phyloP scores from a whole-genome alignment of 768 basidiomycete genomes.

The Mrakia gelida region DNA sequence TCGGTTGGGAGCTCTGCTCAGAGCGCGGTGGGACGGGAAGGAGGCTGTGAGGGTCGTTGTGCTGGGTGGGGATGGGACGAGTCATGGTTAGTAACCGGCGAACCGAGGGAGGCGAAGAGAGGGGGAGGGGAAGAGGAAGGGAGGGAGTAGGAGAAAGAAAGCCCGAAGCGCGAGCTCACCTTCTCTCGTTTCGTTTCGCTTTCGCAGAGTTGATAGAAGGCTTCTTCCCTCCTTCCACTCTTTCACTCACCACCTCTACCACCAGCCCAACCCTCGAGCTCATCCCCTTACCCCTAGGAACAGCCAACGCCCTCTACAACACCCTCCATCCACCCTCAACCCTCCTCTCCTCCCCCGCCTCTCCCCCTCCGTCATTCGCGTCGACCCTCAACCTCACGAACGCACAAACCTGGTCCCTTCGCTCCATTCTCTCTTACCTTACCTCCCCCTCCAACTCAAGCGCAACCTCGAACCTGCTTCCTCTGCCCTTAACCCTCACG shows the following conservation, averaged over 20 bases:
- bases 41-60: slow-evolving; percentile 31
- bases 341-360: not conserved
- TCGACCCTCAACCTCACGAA: not conserved
- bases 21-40: slow-evolving; percentile 17
- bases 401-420: slow-evolving; percentile 41
- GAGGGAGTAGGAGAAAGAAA: not conserved
- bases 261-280: slow-evolving; percentile 49
- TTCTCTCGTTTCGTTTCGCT: not conserved
- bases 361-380: not conserved
- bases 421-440: slow-evolving; percentile 57
- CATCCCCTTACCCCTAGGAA: slow-evolving; percentile 65
- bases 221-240: slow-evolving; percentile 43
- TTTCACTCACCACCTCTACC: slow-evolving; percentile 16
- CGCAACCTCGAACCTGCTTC: too few species aligned
- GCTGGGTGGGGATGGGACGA: slow-evolving; percentile 80
- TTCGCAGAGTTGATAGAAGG: slow-evolving; percentile 65
- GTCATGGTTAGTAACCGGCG: slow-evolving; percentile 50
- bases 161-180: not conserved
- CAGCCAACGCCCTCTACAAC: slow-evolving; percentile 87
- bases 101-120: not conserved
- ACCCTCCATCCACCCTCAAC: slow-evolving; percentile 61
- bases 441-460: slow-evolving; percentile 32
- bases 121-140: not conserved
- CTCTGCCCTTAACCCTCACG: slow-evolving; percentile 24
- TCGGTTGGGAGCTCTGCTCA: slow-evolving; percentile 10